A percentile compares a stretch with the other conserved stretches of the same genome.
phyloP scores from a whole-genome alignment of 352 stramenopile genomes.

The Pythium pyrilobum region DNA sequence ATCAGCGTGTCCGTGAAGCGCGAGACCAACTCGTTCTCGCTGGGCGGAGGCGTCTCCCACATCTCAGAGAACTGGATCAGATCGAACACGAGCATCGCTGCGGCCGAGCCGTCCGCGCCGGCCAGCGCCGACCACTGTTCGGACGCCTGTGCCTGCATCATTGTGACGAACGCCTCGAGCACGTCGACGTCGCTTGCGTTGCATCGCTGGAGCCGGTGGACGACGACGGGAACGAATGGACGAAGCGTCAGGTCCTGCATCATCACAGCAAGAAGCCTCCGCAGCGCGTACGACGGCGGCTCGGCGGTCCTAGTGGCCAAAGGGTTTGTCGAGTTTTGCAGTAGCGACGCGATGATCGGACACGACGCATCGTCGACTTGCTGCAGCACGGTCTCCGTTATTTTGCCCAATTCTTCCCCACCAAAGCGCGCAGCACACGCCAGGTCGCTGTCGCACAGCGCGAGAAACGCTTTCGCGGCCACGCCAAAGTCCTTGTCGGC shows the following conservation, averaged over 20 bases:
- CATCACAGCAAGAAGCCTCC: constrained; percentile 43
- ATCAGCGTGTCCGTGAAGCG: constrained; percentile 46
- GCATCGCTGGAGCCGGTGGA: constrained; percentile 57
- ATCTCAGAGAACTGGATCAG: constrained; percentile 73
- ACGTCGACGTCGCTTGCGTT: constrained; percentile 33
- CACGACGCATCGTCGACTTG: constrained; percentile 8
- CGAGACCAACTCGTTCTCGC: constrained; percentile 30
- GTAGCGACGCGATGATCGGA: not conserved
- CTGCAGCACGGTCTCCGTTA: constrained; percentile 10
- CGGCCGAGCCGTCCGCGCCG: constrained; percentile 3
- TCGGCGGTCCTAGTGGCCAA: constrained; percentile 6
- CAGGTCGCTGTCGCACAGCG: constrained; percentile 36
- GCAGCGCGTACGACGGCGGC: constrained; percentile 35
- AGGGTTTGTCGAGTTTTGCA: constrained; percentile 12
- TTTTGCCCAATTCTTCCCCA: not conserved
- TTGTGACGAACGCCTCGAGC: constrained; percentile 30
- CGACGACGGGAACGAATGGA: constrained; percentile 57
- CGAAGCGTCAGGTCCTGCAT: constrained; percentile 40
- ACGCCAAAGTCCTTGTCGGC: constrained; percentile 26
- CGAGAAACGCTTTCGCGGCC: constrained; percentile 38
- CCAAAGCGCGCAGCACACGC: constrained; percentile 27
- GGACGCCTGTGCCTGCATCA: constrained; percentile 6
- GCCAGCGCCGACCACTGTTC: not conserved
- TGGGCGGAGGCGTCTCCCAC: constrained; percentile 54
- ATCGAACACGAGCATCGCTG: constrained; percentile 42